Percentiles rank a stretch among this genome's conserved stretches.
Conservation (phyloP, 2,329 filamentous ascomycete genomes). For the Neurospora sp. region DNA sequence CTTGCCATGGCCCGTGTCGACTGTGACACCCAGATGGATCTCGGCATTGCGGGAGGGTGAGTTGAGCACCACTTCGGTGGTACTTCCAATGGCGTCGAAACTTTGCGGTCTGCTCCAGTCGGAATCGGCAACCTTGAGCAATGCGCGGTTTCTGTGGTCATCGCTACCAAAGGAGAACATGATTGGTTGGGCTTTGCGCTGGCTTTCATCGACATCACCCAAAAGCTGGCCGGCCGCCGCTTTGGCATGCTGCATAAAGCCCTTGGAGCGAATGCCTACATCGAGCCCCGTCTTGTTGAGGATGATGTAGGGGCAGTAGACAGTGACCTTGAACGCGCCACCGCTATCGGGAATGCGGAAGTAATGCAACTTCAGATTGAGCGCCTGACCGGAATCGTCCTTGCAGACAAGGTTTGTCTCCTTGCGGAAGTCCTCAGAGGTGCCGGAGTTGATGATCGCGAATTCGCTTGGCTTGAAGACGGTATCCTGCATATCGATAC, state of each 20-base stretch:
- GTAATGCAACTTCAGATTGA: slow-evolving; percentile 84
- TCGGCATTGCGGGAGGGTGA: slow-evolving; percentile 63
- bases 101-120: slow-evolving; percentile 96
- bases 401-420: slow-evolving; percentile 74
- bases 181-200: slow-evolving; percentile 72
- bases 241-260: slow-evolving; percentile 73
- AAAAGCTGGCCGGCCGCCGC: slow-evolving; percentile 71
- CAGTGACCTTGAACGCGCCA: slow-evolving; percentile 88
- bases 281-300: slow-evolving; percentile 91
- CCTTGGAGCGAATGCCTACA: slow-evolving; percentile 80
- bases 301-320: slow-evolving; percentile 91
- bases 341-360: slow-evolving; percentile 83
- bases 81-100: slow-evolving; percentile 95
- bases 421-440: slow-evolving; percentile 77
- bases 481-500: slow-evolving; percentile 93
- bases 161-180: slow-evolving; percentile 93
- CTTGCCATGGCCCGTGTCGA: slow-evolving; percentile 88
- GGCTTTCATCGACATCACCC: slow-evolving; percentile 38
- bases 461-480: slow-evolving; percentile 93
- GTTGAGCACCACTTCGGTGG: slow-evolving; percentile 75
- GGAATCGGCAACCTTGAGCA: slow-evolving; percentile 81
- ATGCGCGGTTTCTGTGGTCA: slow-evolving; percentile 81
- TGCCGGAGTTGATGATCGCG: slow-evolving; percentile 87
- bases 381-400: slow-evolving; percentile 68
- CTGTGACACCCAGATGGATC: slow-evolving; percentile 82